Evolutionary conservation across 2,329 filamentous ascomycete species (phyloP).

Genomic region (Phialophora tarda): DNA sequence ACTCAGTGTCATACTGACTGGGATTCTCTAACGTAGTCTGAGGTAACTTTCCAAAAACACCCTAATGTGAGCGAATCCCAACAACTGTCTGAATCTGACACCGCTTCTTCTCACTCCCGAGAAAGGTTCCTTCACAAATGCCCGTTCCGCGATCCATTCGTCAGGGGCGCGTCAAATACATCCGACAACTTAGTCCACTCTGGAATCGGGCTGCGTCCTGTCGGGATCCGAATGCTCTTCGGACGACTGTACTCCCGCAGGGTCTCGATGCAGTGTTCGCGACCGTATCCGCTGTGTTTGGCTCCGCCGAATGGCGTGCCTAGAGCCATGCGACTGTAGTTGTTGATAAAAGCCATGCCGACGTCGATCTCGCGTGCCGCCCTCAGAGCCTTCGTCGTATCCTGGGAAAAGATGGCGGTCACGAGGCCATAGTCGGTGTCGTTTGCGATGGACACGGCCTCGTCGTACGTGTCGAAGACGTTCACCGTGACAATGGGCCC

Average conservation of each 20-base stretch:
- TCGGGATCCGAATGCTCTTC: conserved; percentile 58
- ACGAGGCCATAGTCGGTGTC: conserved; percentile 59
- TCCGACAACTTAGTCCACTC: neutral
- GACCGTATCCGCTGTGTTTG: conserved; percentile 78
- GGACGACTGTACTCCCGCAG: conserved; percentile 66
- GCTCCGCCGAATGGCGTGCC: conserved; percentile 70
- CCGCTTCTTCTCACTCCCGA: no score
- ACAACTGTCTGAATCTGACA: no score
- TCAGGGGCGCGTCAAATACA: neutral
- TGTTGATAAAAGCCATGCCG: conserved; percentile 66
- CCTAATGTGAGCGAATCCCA: no score
- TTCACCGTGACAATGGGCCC: conserved; percentile 68
- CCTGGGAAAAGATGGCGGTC: conserved; percentile 62
- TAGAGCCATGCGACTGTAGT: conserved; percentile 41
- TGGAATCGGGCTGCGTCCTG: neutral
- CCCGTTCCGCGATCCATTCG: neutral
- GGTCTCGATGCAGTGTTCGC: conserved; percentile 64
- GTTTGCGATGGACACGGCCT: conserved; percentile 64
- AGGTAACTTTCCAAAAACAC: no score
- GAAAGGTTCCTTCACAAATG: no score
- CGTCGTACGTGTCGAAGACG: conserved; percentile 64
- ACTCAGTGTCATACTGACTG: no score
- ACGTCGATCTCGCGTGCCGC: conserved; percentile 62
- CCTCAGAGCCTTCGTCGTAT: conserved; percentile 56
- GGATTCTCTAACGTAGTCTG: no score